Evolutionary conservation across 192 early-diverging fungal genomes (phyloP).

Genomic region (Paraglomus brasilianum): DNA sequence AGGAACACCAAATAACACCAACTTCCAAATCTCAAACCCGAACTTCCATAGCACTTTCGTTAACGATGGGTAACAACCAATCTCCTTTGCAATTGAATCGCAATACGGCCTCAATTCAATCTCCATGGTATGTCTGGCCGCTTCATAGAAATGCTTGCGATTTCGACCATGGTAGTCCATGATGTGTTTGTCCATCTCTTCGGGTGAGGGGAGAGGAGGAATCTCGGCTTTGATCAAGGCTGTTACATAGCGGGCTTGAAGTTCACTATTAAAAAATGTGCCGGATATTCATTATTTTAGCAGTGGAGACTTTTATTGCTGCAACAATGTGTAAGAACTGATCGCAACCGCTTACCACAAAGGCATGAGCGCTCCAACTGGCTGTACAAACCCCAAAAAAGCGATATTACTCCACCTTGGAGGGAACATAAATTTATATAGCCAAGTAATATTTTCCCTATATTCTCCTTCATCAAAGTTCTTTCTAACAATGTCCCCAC

Average conservation of each 20-base stretch:
- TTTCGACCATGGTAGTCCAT: conserved; percentile 28
- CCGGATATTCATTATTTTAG: too few relatives aligned
- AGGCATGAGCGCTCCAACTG: conserved; percentile 55
- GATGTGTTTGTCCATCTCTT: conserved; percentile 50
- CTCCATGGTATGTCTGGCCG: conserved; percentile 54
- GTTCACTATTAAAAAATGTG: conserved; percentile 35
- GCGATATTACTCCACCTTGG: conserved; percentile 52
- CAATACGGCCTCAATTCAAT: conserved; percentile 46
- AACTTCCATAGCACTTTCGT: conserved; percentile 34
- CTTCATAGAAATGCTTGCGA: conserved; percentile 30
- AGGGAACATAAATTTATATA: conserved; percentile 61
- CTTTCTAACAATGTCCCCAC: conserved; percentile 36
- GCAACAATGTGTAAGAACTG: too few relatives aligned
- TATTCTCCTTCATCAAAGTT: conserved; percentile 36
- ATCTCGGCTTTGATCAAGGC: conserved; percentile 42
- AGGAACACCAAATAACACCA: conserved; percentile 35
- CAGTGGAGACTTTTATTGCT: too few relatives aligned
- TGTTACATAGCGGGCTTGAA: conserved; percentile 54
- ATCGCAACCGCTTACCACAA: conserved; percentile 25
- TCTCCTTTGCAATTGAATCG: conserved; percentile 44
- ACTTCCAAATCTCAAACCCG: conserved; percentile 23
- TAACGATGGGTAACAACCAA: conserved; percentile 49
- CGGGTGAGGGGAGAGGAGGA: conserved; percentile 38
- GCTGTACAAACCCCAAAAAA: conserved; percentile 57
- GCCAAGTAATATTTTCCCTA: conserved; percentile 47